Conservation (phyloP, 2,329 filamentous ascomycete species). For the Neurospora sp. region DNA sequence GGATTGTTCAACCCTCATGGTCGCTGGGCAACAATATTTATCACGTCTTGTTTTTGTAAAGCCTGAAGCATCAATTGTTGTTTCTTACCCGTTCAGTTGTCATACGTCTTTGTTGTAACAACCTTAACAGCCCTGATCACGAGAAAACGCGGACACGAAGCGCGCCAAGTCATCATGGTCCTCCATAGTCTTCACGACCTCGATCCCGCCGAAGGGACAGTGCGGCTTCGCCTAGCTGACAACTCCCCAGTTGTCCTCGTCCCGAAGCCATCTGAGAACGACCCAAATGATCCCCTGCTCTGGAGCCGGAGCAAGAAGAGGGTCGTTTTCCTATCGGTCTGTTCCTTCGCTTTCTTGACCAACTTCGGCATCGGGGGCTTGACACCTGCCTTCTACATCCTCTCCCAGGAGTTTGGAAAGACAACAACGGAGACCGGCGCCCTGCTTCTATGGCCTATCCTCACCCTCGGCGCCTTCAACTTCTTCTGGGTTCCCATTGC, state of each 20-base stretch:
- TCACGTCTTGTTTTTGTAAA: background rate
- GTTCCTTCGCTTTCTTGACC: constrained; percentile 35
- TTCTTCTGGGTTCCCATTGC: constrained; percentile 40
- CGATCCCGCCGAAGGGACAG: constrained; percentile 34
- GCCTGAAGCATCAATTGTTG: background rate
- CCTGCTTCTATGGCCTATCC: constrained; percentile 33
- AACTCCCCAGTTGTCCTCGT: constrained; percentile 26
- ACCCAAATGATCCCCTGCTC: constrained; percentile 38
- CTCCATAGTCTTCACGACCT: constrained; percentile 20
- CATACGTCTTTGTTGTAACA: background rate
- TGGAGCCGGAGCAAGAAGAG: constrained; percentile 37
- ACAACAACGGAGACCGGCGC: constrained; percentile 30
- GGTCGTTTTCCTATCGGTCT: constrained; percentile 30
- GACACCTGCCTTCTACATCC: constrained; percentile 33
- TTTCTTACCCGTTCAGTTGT: background rate
- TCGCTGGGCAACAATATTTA: background rate
- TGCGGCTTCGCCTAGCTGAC: constrained; percentile 24
- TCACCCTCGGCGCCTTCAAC: constrained; percentile 35
- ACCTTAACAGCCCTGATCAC: background rate
- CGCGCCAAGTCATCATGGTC: constrained; percentile 7
- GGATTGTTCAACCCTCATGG: background rate
- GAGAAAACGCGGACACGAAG: background rate
- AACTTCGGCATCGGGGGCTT: constrained; percentile 36
- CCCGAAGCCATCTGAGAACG: constrained; percentile 31
- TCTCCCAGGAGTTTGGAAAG: constrained; percentile 33